Evolutionary conservation across 164 flowering plant species (phyloP).

Genomic region (Dillenia turbinata): DNA sequence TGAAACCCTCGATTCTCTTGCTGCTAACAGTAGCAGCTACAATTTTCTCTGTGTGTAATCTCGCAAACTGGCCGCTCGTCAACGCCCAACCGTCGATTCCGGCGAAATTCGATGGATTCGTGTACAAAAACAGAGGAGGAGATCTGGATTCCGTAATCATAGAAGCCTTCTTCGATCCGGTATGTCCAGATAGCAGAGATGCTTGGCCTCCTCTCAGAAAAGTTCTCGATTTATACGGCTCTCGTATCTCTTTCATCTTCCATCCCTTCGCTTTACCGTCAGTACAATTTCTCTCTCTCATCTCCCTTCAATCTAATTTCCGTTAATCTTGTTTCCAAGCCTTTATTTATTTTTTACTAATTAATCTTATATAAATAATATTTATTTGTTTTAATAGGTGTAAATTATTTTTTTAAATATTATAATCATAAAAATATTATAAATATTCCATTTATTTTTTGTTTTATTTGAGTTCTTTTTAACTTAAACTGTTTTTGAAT

Average conservation of each 20-base stretch:
- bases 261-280: constrained; percentile 84
- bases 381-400: too few species aligned
- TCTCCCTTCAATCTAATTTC: neutral
- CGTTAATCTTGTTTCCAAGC: neutral
- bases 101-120: constrained; percentile 64
- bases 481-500: too few species aligned
- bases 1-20: too few species aligned
- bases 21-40: neutral
- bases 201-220: constrained; percentile 74
- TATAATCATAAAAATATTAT: too few species aligned
- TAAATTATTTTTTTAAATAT: too few species aligned
- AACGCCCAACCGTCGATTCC: constrained; percentile 32
- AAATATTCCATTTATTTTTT: too few species aligned
- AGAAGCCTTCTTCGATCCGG: constrained; percentile 84
- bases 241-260: constrained; percentile 44
- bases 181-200: constrained; percentile 86
- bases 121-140: constrained; percentile 27
- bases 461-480: too few species aligned
- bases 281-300: constrained; percentile 16
- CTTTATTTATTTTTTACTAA: too few species aligned
- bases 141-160: constrained; percentile 34
- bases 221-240: constrained; percentile 46
- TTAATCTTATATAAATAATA: too few species aligned
- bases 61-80: neutral
- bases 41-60: neutral